Conservation (phyloP, 768 basidiomycete species). For the Leccinum aurantiacum region DNA sequence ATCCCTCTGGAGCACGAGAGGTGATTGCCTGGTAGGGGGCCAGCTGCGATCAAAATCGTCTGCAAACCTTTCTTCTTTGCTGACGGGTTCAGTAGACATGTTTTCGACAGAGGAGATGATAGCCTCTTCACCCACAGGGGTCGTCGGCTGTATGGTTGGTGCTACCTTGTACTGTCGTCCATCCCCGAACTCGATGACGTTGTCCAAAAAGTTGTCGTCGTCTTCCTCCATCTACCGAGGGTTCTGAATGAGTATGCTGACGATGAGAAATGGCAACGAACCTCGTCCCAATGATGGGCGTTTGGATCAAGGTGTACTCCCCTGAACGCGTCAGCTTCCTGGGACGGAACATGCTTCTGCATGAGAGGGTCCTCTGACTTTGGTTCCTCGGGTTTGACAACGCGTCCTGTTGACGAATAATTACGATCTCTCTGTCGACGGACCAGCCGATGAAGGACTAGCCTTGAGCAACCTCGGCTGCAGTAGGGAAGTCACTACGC, state of each 20-base stretch:
- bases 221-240: constrained; percentile 79
- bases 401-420: constrained; percentile 21
- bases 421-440: constrained; percentile 10
- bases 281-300: constrained; percentile 97
- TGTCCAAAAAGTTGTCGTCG: constrained; percentile 84
- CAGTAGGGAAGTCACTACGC: constrained; percentile 88
- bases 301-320: constrained; percentile 93
- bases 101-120: constrained; percentile 22
- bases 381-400: constrained; percentile 34
- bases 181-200: constrained; percentile 94
- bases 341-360: constrained; percentile 59
- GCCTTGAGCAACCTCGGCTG: constrained; percentile 92
- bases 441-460: constrained; percentile 25
- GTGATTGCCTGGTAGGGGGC: constrained; percentile 70
- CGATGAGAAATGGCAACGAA: constrained; percentile 40
- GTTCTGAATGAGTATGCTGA: constrained; percentile 9
- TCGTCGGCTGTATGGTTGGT: constrained; percentile 34
- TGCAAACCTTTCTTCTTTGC: constrained; percentile 84
- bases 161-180: constrained; percentile 89
- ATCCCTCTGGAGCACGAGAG: constrained; percentile 44
- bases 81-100: constrained; percentile 45
- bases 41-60: constrained; percentile 97
- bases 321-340: constrained; percentile 92
- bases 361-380: constrained; percentile 53
- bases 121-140: constrained; percentile 15